These are phyloP conservation scores for Ceratocystis variospora DNA, from an alignment of 2,329 filamentous ascomycete genomes.

Conservation along the genomic window DNA sequence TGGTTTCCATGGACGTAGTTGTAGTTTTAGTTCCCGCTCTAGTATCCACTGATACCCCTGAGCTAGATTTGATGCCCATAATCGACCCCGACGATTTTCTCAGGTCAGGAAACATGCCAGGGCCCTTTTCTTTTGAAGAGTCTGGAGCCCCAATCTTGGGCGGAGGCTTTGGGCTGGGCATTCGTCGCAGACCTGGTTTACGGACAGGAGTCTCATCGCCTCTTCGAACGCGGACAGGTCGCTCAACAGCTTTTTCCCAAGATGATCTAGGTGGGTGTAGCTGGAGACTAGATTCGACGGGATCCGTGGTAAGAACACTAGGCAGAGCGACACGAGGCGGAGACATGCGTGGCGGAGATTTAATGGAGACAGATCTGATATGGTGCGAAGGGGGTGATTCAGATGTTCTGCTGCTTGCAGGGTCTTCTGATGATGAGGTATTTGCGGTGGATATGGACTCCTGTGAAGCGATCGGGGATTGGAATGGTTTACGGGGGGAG, in stretches of 20 bases:
- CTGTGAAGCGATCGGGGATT: background rate
- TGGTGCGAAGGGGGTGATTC: background rate
- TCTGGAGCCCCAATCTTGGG: background rate
- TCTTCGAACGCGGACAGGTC: slow-evolving; percentile 14
- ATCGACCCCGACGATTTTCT: background rate
- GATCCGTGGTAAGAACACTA: background rate
- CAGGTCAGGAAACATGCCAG: background rate
- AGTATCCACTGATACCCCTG: no score
- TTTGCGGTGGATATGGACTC: background rate
- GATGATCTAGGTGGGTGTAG: background rate
- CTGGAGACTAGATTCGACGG: background rate
- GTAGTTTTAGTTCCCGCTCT: background rate
- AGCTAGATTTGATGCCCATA: background rate
- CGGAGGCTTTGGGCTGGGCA: slow-evolving; percentile 14
- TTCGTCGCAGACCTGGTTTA: background rate
- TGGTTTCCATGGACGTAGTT: background rate
- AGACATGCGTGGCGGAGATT: slow-evolving; percentile 7
- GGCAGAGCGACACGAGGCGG: slow-evolving; percentile 9
- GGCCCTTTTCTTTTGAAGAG: background rate
- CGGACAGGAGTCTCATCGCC: slow-evolving; percentile 16
- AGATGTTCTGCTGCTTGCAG: background rate
- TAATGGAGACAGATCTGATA: background rate
- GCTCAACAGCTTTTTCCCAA: slow-evolving; percentile 13
- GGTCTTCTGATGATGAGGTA: background rate
- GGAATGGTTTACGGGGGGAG: background rate